Conservation (phyloP, 768 basidiomycete genomes). For the Boletus bicolor region DNA sequence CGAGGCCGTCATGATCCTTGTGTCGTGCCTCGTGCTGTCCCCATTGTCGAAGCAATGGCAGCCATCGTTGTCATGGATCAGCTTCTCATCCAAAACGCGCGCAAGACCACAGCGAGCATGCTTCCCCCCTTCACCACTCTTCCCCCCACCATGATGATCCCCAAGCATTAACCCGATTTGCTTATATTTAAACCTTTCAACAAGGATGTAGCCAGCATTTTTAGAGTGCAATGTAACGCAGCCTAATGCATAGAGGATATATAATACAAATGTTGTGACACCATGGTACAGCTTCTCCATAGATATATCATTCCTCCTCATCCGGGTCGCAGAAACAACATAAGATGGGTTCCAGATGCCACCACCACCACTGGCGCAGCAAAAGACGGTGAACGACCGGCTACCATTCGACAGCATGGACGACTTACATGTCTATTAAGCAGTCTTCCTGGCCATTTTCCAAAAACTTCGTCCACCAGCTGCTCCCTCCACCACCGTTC, state of each 20-base stretch:
- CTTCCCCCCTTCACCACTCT: constrained; percentile 87
- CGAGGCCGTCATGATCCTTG: constrained; percentile 96
- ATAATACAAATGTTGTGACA: constrained; percentile 13
- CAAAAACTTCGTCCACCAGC: constrained; percentile 52
- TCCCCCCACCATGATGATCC: constrained; percentile 88
- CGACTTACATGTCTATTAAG: constrained; percentile 65
- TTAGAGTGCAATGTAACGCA: background rate
- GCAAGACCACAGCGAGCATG: constrained; percentile 66
- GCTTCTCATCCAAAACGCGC: constrained; percentile 84
- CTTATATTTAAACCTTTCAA: background rate
- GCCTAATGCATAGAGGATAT: constrained; percentile 8
- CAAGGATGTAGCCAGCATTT: background rate
- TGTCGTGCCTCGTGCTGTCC: constrained; percentile 94
- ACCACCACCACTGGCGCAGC: constrained; percentile 76
- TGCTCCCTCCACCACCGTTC: constrained; percentile 41
- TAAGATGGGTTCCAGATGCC: constrained; percentile 61
- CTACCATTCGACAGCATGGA: background rate
- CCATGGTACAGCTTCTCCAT: background rate
- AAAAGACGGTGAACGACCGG: background rate
- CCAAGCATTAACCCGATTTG: constrained; percentile 29
- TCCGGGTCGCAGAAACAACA: constrained; percentile 63
- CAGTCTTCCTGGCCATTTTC: constrained; percentile 64
- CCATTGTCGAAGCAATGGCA: constrained; percentile 98
- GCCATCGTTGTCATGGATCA: constrained; percentile 94
- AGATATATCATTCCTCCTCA: constrained; percentile 38